phyloP scores from a whole-genome alignment of 495 filamentous ascomycete species.

The Aspergillus biplanus region DNA sequence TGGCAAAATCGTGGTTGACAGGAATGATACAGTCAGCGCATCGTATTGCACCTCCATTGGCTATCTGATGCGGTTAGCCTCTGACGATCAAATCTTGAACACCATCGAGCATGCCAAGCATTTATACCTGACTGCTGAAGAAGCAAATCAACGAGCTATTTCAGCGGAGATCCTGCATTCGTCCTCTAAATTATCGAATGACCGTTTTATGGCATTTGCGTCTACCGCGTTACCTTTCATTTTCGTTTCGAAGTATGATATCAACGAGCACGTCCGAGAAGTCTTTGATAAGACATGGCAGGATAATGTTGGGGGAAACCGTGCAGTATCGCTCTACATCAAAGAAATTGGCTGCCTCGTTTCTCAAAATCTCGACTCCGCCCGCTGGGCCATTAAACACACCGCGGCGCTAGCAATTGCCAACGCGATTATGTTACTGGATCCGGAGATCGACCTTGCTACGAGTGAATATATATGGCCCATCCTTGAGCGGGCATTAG shows the following conservation, averaged over 20 bases:
- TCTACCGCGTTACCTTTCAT: slow-evolving; percentile 78
- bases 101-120: slow-evolving; percentile 67
- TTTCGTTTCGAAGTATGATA: slow-evolving; percentile 85
- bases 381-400: slow-evolving; percentile 89
- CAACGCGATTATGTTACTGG: slow-evolving; percentile 66
- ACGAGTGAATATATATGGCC: slow-evolving; percentile 77
- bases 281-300: slow-evolving; percentile 83
- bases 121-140: slow-evolving; percentile 80
- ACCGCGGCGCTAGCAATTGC: slow-evolving; percentile 79
- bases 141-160: slow-evolving; percentile 70
- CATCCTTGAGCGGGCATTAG: slow-evolving; percentile 74
- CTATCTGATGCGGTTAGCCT: slow-evolving; percentile 77
- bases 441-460: slow-evolving; percentile 55
- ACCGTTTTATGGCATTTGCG: slow-evolving; percentile 81
- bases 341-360: slow-evolving; percentile 76
- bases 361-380: slow-evolving; percentile 67
- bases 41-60: slow-evolving; percentile 85
- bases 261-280: slow-evolving; percentile 72
- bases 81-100: slow-evolving; percentile 67
- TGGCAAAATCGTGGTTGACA: slow-evolving; percentile 79
- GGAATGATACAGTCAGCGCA: slow-evolving; percentile 86
- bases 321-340: slow-evolving; percentile 80
- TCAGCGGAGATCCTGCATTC: slow-evolving; percentile 79
- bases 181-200: slow-evolving; percentile 82
- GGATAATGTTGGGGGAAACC: slow-evolving; percentile 82